Evolutionary conservation across 2,329 filamentous ascomycete species (phyloP), one percentile per base, ranked within the genome.

Genomic region (Aspergillus eucalypticola): DNA sequence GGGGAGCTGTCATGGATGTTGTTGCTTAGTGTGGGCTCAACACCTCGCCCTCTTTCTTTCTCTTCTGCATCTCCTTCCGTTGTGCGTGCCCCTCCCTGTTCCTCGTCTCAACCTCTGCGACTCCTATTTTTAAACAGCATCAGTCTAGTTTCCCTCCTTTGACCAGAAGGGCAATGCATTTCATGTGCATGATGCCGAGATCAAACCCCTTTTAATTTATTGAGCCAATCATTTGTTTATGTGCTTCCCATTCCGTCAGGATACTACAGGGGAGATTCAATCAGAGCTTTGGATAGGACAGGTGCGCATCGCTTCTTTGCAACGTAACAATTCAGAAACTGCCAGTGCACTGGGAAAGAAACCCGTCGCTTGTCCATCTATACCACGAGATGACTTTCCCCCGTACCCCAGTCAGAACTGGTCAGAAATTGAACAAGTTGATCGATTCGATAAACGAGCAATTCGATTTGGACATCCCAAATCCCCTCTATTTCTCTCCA

Each of bases 401-500:
- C n/a, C 56, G 42, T n/a, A 74, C 71, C 17, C 70, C 72, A 32
- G 54, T 64, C 11, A 67, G 61, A 32, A 67, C 58, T 38, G 68
- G 67, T n/a, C 48, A 63, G 32, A 64, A 67, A 35, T 64, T 75
- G 42, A 56, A 66, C 17, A 53, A 66, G 8, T 59, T 73, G 8
- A 71, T 79, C 50, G 62, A 73, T 27, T 29, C 54, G 3, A 65
- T 79, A 41, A 79, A 78, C 62, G 54, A 67, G 2, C 60, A 66
- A 32, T 79, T 72, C 62, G 67, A 66, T 2, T 64, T 79, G 2
- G 67, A 74, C 13, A 73, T 78, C 6, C 73, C 72, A 2, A 69
- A 69, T 44, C 67, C 65, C 1, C 55, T 41, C 1, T 44, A 63
- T 11, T 64, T 56, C 35, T 71, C 69, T 0, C 71, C 70, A 0